These are phyloP conservation scores for Chalaropsis thielavioides DNA, from an alignment of 2,329 filamentous ascomycete genomes.

Conservation along the genomic window DNA sequence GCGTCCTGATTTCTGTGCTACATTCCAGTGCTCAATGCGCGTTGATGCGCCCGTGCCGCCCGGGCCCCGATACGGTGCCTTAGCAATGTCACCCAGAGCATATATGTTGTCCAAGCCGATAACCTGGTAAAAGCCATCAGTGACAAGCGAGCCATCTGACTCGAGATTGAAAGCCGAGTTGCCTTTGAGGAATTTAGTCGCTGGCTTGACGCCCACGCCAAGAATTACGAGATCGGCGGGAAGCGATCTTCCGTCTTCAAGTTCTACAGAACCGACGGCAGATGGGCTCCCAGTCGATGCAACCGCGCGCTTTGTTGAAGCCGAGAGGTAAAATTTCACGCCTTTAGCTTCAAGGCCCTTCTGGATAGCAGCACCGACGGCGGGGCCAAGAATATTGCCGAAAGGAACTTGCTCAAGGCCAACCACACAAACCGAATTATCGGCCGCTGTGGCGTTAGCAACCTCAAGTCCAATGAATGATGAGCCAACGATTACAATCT, in stretches of 20 bases:
- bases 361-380: conserved; percentile 71
- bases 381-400: conserved; percentile 67
- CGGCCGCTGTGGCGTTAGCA: conserved; percentile 65
- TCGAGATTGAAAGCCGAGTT: conserved; percentile 58
- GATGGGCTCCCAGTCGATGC: conserved; percentile 51
- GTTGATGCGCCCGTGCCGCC: conserved; percentile 58
- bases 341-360: conserved; percentile 69
- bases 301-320: conserved; percentile 58
- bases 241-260: conserved; percentile 75
- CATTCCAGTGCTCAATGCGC: conserved; percentile 97
- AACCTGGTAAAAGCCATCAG: conserved; percentile 67
- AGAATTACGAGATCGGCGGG: conserved; percentile 83
- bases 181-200: conserved; percentile 65
- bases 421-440: conserved; percentile 72
- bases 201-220: conserved; percentile 75
- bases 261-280: conserved; percentile 62
- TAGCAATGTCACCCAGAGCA: conserved; percentile 88
- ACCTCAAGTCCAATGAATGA: conserved; percentile 98
- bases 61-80: conserved; percentile 85
- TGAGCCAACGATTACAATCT: conserved; percentile 79
- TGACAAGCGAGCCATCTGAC: conserved; percentile 71
- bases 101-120: conserved; percentile 68
- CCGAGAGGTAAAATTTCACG: conserved; percentile 74
- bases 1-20: conserved; percentile 84
- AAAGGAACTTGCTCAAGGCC: conserved; percentile 80